Evolutionary conservation across 176 grass and related monocot species (phyloP).

Genomic region (Poa annua): DNA sequence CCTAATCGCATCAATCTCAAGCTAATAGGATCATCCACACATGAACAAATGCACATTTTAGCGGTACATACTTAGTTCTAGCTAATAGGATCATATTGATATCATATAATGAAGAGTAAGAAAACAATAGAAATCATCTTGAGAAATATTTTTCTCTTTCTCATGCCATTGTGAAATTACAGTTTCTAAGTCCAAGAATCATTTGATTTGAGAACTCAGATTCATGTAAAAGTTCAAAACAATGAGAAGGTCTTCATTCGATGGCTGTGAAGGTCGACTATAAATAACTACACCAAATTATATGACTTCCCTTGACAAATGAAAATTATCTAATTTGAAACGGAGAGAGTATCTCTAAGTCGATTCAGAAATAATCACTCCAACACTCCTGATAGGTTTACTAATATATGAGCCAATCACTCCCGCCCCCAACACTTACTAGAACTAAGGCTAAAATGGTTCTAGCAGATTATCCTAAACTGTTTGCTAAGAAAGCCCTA

Average conservation of each 20-base stretch:
- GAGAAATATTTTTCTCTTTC: neutral
- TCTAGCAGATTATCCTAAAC: neutral
- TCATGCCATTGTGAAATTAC: neutral
- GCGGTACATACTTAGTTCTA: neutral
- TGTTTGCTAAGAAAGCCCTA: neutral
- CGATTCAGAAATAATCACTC: neutral
- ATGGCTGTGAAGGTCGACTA: neutral
- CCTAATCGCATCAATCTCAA: neutral
- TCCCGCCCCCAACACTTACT: neutral
- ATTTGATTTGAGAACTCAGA: neutral
- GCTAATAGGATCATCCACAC: too few relatives aligned
- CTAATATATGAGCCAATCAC: neutral
- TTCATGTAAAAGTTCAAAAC: neutral
- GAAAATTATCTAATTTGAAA: too few relatives aligned
- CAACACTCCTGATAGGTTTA: neutral
- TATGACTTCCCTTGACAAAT: too few relatives aligned
- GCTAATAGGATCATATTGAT: neutral
- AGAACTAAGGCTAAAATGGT: neutral
- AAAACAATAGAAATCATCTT: neutral
- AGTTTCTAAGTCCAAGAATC: neutral
- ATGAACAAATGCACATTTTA: neutral
- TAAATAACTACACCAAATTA: too few relatives aligned
- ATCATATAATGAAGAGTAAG: neutral
- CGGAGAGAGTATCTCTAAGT: neutral
- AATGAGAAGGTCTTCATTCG: neutral